Percentiles rank a stretch among this genome's conserved stretches.
Evolutionary conservation across 2,329 filamentous ascomycete genomes (phyloP).

Genomic region (Neonectria neomacrospora): DNA sequence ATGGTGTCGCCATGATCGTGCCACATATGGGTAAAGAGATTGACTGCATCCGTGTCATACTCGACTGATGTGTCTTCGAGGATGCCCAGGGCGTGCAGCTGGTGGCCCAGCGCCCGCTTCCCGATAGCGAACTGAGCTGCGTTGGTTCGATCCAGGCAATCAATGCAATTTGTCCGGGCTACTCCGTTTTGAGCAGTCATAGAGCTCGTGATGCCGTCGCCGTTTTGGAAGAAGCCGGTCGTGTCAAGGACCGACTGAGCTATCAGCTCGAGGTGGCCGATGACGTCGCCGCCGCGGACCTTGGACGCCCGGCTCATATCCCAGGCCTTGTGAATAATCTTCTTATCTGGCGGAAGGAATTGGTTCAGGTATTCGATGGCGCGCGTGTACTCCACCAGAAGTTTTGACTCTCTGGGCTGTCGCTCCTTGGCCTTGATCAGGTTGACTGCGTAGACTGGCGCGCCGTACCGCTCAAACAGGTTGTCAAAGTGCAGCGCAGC

Average conservation of each 20-base stretch:
- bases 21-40: constrained; percentile 98
- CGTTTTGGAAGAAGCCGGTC: constrained; percentile 96
- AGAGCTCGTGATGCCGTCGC: constrained; percentile 73
- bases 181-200: constrained; percentile 86
- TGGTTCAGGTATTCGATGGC: constrained; percentile 95
- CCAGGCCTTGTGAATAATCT: constrained; percentile 94
- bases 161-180: constrained; percentile 96
- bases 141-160: constrained; percentile 96
- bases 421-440: constrained; percentile 90
- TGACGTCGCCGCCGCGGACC: constrained; percentile 91
- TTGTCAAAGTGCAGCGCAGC: constrained; percentile 96
- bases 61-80: constrained; percentile 82
- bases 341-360: constrained; percentile 83
- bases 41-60: constrained; percentile 95
- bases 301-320: constrained; percentile 98
- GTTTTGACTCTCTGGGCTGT: constrained; percentile 89
- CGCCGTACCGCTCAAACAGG: constrained; percentile 91
- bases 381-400: constrained; percentile 86
- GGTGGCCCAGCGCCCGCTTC: constrained; percentile 90
- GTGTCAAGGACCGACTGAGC: constrained; percentile 86
- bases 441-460: constrained; percentile 91
- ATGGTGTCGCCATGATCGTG: constrained; percentile 98
- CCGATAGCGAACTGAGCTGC: constrained; percentile 98
- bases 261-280: constrained; percentile 88
- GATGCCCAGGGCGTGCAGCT: constrained; percentile 91